phyloP scores from a whole-genome alignment of 2,329 filamentous ascomycete species.

The Fusarium solani-melongenae region DNA sequence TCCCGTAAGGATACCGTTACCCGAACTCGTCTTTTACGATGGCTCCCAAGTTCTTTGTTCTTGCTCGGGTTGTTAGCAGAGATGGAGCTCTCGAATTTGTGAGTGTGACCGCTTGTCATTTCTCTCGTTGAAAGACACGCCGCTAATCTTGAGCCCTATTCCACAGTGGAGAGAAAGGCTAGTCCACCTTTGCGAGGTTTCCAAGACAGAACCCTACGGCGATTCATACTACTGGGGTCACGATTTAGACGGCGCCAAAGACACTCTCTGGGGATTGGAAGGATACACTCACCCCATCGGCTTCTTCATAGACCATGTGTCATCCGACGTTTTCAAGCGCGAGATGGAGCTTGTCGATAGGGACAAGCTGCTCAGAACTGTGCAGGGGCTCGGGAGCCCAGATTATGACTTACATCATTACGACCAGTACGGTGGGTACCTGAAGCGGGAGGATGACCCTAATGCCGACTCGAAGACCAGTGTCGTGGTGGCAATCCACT shows the following conservation, averaged over 20 bases:
- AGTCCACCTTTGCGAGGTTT: neutral
- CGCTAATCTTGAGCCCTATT: neutral
- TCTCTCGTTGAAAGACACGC: neutral
- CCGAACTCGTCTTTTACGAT: neutral
- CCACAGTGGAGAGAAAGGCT: neutral
- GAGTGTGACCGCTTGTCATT: neutral
- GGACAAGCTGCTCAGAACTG: neutral
- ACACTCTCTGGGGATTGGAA: neutral
- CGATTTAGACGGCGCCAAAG: neutral
- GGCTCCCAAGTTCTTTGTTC: neutral
- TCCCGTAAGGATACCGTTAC: neutral
- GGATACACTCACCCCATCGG: neutral
- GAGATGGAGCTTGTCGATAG: neutral
- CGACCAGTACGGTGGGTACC: neutral
- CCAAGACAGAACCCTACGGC: neutral
- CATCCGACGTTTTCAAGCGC: neutral
- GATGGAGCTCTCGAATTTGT: neutral
- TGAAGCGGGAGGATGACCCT: neutral
- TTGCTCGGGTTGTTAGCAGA: neutral
- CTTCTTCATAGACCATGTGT: neutral
- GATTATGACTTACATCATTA: neutral
- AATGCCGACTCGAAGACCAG: neutral
- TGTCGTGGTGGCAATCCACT: neutral
- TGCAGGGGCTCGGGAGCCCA: neutral
- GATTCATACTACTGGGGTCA: neutral